These are phyloP conservation scores for Mycena sp. DNA, from an alignment of 1,284 basidiomycete genomes.

Conservation along the genomic window DNA sequence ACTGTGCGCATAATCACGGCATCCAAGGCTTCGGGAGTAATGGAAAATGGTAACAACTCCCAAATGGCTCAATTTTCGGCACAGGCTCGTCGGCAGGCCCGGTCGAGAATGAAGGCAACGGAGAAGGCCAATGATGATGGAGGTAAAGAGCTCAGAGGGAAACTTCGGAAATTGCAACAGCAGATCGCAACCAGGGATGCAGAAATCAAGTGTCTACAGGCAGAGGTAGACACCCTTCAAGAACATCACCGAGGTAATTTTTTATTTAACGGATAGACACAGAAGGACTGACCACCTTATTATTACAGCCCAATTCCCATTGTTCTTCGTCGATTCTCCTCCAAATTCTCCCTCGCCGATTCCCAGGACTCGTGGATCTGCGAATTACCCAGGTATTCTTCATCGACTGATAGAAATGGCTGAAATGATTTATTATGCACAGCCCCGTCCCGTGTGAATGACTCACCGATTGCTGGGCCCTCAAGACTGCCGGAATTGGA, in stretches of 20 bases:
- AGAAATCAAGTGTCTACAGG: background rate
- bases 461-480: background rate
- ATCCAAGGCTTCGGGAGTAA: background rate
- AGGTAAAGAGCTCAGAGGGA: background rate
- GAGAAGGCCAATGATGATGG: background rate
- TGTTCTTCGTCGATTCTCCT: no score
- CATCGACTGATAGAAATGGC: background rate
- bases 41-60: constrained; percentile 11
- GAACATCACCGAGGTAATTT: background rate
- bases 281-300: background rate
- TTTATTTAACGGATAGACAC: background rate
- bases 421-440: background rate
- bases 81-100: background rate
- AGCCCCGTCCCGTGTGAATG: background rate
- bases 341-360: background rate
- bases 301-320: background rate
- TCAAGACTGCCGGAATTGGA: background rate
- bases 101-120: background rate
- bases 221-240: background rate
- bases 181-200: background rate
- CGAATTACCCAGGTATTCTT: background rate
- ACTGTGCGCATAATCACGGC: background rate
- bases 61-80: background rate
- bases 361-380: background rate
- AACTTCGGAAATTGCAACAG: background rate